Conservation (phyloP, 2,329 filamentous ascomycete species). For the Fusarium pseudocircinatum region DNA sequence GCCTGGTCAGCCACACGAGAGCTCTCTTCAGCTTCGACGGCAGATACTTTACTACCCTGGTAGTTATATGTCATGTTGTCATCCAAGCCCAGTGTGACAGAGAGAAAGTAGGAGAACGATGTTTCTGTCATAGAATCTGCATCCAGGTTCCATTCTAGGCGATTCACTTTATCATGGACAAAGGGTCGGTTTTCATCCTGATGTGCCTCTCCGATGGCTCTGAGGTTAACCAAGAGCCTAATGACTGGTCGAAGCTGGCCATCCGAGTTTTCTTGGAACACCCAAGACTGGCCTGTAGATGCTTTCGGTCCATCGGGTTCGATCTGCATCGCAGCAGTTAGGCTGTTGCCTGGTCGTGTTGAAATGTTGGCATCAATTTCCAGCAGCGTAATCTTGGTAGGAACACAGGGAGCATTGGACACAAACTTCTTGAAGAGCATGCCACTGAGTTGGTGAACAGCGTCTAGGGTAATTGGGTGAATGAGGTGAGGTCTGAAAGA, state of each 20-base stretch:
- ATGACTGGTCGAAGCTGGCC: conserved; percentile 1
- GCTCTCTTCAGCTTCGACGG: background rate
- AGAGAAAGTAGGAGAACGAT: background rate
- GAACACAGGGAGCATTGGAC: conserved; percentile 6
- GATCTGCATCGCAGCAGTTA: conserved; percentile 7
- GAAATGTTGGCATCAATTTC: background rate
- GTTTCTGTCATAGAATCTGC: background rate
- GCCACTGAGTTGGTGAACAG: conserved; percentile 2
- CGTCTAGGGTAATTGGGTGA: background rate
- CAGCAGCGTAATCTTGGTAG: background rate
- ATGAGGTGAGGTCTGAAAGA: conserved; percentile 2
- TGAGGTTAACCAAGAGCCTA: background rate
- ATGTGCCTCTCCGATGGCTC: background rate
- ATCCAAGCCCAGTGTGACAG: background rate
- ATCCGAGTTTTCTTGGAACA: background rate
- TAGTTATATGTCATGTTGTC: conserved; percentile 4
- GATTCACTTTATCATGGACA: background rate
- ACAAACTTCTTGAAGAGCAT: conserved; percentile 10
- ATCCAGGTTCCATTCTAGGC: conserved; percentile 1
- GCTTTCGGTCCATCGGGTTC: background rate
- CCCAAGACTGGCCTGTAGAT: conserved; percentile 1
- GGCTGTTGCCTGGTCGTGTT: background rate
- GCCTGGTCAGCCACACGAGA: background rate
- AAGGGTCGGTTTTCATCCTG: background rate
- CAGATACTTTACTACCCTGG: background rate